These are phyloP conservation scores for Phytopythium montanum DNA, from an alignment of 352 stramenopile species.

Conservation along the genomic window DNA sequence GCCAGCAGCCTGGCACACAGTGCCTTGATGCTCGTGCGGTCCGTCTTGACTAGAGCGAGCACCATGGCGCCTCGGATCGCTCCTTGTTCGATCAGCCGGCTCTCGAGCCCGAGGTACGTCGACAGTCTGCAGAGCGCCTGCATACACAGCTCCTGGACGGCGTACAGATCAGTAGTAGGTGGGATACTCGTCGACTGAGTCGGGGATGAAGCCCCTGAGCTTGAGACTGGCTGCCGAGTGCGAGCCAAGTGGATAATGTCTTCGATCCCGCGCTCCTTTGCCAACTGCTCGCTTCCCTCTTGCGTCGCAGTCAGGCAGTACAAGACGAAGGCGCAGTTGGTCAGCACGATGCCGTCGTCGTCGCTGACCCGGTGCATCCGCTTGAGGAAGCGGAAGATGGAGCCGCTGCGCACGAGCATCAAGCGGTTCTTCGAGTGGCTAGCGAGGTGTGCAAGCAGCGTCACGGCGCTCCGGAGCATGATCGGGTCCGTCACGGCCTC, in stretches of 20 bases:
- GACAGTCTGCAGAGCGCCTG: conserved; percentile 67
- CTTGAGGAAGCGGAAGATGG: conserved; percentile 56
- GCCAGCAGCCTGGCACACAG: conserved; percentile 70
- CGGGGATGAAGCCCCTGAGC: background rate
- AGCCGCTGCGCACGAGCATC: conserved; percentile 46
- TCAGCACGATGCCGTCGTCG: conserved; percentile 46
- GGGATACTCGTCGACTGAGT: background rate
- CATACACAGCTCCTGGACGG: conserved; percentile 69
- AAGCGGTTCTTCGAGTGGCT: conserved; percentile 50
- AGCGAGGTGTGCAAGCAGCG: conserved; percentile 58
- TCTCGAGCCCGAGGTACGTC: conserved; percentile 56
- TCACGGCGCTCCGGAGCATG: conserved; percentile 45
- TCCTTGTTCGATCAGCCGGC: conserved; percentile 65
- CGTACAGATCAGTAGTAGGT: conserved; percentile 3
- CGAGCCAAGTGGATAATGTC: conserved; percentile 68
- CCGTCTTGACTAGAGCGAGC: conserved; percentile 66
- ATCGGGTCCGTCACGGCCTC: conserved; percentile 14
- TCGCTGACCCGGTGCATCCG: conserved; percentile 36
- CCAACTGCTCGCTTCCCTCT: conserved; percentile 65
- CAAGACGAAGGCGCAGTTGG: conserved; percentile 69
- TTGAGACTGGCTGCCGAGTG: conserved; percentile 13
- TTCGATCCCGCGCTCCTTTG: conserved; percentile 68
- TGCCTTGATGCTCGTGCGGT: conserved; percentile 58
- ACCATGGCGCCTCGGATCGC: conserved; percentile 69
- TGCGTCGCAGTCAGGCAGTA: conserved; percentile 61